These are phyloP conservation scores for Dentipellis sp. DNA, from an alignment of 768 basidiomycete genomes.

Conservation along the genomic window DNA sequence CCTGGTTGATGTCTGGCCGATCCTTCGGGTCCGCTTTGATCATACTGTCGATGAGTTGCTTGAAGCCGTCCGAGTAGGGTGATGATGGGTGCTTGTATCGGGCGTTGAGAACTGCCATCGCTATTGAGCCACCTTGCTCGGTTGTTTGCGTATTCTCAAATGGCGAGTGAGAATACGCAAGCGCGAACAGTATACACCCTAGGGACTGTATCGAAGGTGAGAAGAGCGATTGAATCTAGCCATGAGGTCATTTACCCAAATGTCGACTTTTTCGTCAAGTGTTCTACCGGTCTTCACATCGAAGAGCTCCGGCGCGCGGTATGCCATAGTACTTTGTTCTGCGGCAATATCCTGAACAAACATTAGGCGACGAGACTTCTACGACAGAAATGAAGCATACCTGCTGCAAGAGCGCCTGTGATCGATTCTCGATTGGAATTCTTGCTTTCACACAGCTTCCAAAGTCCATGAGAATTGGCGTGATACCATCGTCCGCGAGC, in stretches of 20 bases:
- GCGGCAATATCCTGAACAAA: constrained; percentile 75
- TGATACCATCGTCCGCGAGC: constrained; percentile 81
- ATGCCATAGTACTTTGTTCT: constrained; percentile 98
- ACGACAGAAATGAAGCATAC: constrained; percentile 24
- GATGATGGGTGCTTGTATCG: constrained; percentile 85
- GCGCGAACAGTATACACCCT: constrained; percentile 89
- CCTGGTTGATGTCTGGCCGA: constrained; percentile 81
- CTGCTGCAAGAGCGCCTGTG: constrained; percentile 86
- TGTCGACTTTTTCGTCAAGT: constrained; percentile 92
- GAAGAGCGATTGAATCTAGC: background rate
- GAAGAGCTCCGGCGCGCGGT: constrained; percentile 94
- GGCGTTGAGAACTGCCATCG: constrained; percentile 94
- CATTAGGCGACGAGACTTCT: background rate
- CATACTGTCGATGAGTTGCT: constrained; percentile 76
- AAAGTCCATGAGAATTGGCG: constrained; percentile 96
- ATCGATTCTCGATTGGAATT: constrained; percentile 70
- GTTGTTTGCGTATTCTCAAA: constrained; percentile 91
- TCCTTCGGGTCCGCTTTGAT: constrained; percentile 75
- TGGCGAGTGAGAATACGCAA: constrained; percentile 92
- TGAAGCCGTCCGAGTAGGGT: constrained; percentile 79
- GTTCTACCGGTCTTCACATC: constrained; percentile 88
- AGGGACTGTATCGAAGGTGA: constrained; percentile 54
- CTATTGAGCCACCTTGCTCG: constrained; percentile 92
- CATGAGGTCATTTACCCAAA: constrained; percentile 61
- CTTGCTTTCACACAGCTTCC: constrained; percentile 87